phyloP scores from a whole-genome alignment of 495 filamentous ascomycete genomes.

The Barbatosphaeria neglecta region DNA sequence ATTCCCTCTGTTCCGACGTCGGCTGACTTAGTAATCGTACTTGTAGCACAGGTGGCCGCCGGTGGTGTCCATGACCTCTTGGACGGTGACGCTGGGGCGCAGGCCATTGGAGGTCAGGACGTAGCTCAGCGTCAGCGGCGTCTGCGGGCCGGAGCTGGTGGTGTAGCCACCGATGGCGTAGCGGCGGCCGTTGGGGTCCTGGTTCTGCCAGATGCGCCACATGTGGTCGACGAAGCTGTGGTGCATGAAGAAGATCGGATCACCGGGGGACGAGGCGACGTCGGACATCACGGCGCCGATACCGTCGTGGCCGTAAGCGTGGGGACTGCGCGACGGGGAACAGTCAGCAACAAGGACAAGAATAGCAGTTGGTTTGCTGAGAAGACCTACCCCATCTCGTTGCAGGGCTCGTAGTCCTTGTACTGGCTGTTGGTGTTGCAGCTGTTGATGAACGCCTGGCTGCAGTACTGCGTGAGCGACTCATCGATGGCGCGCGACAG shows the following conservation, averaged over 20 bases:
- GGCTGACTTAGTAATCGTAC: conserved; percentile 21
- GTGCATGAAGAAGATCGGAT: conserved; percentile 32
- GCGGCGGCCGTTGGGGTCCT: conserved; percentile 17
- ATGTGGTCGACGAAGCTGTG: conserved; percentile 30
- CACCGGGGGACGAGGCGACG: conserved; percentile 21
- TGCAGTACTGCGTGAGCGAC: conserved; percentile 13
- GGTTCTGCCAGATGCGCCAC: conserved; percentile 28
- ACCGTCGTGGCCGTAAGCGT: conserved; percentile 20
- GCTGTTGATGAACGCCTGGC: conserved; percentile 13
- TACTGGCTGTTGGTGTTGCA: conserved; percentile 16
- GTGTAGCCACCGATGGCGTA: conserved; percentile 23
- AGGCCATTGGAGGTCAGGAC: conserved; percentile 20
- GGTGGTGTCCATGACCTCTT: conserved; percentile 23
- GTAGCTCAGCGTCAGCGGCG: conserved; percentile 19
- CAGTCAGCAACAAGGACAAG: neutral
- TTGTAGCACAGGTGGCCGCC: conserved; percentile 27
- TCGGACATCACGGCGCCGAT: conserved; percentile 25
- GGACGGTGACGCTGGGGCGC: conserved; percentile 16
- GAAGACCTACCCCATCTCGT: conserved; percentile 16
- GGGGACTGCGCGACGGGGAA: conserved; percentile 2
- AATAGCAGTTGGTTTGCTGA: neutral
- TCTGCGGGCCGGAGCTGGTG: conserved; percentile 8
- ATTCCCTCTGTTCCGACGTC: too few relatives aligned
- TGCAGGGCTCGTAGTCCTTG: conserved; percentile 16
- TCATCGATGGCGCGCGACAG: conserved; percentile 18